Base-by-base conservation (phyloP, 2,329 filamentous ascomycete species). In the Nothophoma quercina region DNA sequence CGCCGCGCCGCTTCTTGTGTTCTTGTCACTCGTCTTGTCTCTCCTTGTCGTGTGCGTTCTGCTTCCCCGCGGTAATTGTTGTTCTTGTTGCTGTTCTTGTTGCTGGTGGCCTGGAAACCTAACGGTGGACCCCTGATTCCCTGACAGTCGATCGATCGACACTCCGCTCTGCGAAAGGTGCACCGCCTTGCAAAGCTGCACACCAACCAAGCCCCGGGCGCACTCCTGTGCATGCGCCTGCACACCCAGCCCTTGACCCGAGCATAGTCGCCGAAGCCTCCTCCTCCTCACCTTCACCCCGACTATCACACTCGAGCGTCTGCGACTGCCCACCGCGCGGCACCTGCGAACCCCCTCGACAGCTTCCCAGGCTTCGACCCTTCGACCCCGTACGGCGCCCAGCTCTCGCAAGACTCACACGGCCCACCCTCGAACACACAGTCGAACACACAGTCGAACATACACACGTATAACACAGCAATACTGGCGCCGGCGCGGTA, bases 401-500 rank as follows among this genome's bases (percentile, higher is more conserved):
- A 47, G 25, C 49, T 16, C 42, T 15, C 23, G 36, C 50, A 47
- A 15, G 25, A 38, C 5, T 13, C 32, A 5, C 29, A n/a, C 21
- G 25, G 28, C 42, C 25, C 50, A 13, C 38, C 33, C 26, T 5
- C 43, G 13, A 32, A n/a, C 15, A 18, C 36, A 28, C 38, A 9
- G 36, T n/a, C 21, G 15, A 22, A 30, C 6, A 21, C 29, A 32
- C 30, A 15, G 4, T 13, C 34, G n/a, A n/a, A n/a, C n/a, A n/a
- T n/a, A n/a, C n/a, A n/a, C n/a, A n/a, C n/a, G n/a, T n/a, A n/a
- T n/a, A 29, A 4, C 7, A 19, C 43, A 5, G 40, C 25, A 13
- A 45, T 29, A 29, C 56, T 62, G 63, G 57, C 52, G 29, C 7
- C 35, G 30, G n/a, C 29, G 25, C 51, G 52, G 32, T 57, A 58